Percentiles rank a stretch among this genome's conserved stretches.
phyloP scores from a whole-genome alignment of 2,329 filamentous ascomycete species.

The Periconia sp. region DNA sequence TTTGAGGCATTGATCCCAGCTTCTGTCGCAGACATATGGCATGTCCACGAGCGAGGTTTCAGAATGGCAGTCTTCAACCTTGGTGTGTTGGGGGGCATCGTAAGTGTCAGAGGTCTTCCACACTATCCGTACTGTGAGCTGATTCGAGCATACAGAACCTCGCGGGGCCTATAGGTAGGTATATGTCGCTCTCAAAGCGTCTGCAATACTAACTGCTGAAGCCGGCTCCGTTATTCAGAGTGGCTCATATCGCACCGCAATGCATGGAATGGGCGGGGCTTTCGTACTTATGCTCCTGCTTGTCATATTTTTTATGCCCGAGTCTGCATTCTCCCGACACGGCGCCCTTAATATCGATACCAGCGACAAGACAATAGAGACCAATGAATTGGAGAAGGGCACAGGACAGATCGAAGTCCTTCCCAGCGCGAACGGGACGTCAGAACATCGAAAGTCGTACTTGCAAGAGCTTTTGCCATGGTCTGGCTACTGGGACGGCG shows the following conservation, averaged over 20 bases:
- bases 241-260: slow-evolving; percentile 22
- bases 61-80: slow-evolving; percentile 33
- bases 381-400: slow-evolving; percentile 14
- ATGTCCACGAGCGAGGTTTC: slow-evolving; percentile 31
- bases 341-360: slow-evolving; percentile 27
- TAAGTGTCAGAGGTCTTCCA: slow-evolving; percentile 3
- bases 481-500: slow-evolving; percentile 26
- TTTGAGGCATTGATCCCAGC: slow-evolving; percentile 33
- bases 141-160: slow-evolving; percentile 14
- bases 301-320: slow-evolving; percentile 33
- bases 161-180: slow-evolving; percentile 24
- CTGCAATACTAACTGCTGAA: neutral
- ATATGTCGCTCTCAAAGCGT: neutral
- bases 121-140: neutral
- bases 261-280: slow-evolving; percentile 30
- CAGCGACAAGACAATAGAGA: slow-evolving; percentile 14
- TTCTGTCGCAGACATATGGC: slow-evolving; percentile 29
- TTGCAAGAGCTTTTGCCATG: slow-evolving; percentile 18
- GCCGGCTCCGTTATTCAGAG: slow-evolving; percentile 29
- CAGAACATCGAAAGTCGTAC: slow-evolving; percentile 14
- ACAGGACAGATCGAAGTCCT: slow-evolving; percentile 15
- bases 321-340: slow-evolving; percentile 21
- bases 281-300: slow-evolving; percentile 28
- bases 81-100: slow-evolving; percentile 29
- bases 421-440: neutral